phyloP scores from a whole-genome alignment of 768 basidiomycete species.

The Holtermanniella nyarrowii region DNA sequence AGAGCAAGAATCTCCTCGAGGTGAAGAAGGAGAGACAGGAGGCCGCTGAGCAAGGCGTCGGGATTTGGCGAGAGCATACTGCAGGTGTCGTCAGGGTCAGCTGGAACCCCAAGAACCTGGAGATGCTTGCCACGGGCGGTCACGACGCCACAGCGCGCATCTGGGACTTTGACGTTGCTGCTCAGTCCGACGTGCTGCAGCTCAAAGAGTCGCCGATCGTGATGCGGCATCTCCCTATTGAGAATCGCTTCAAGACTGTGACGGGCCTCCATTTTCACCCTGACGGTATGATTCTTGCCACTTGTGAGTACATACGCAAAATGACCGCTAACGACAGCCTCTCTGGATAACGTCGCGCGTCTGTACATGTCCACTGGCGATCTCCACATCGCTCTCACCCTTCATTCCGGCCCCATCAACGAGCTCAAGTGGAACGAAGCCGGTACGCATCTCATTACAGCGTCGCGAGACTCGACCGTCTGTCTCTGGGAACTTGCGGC shows the following conservation, averaged over 20 bases:
- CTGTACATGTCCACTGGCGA: conserved; percentile 35
- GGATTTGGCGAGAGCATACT: background rate
- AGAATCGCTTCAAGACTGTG: conserved; percentile 24
- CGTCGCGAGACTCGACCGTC: conserved; percentile 27
- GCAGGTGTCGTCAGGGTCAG: conserved; percentile 5
- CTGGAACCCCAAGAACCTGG: conserved; percentile 34
- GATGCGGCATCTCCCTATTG: conserved; percentile 26
- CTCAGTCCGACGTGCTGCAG: background rate
- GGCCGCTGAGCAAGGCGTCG: background rate
- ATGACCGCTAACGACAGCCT: conserved; percentile 11
- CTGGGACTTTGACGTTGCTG: conserved; percentile 30
- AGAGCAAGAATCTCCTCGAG: background rate
- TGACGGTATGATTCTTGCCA: conserved; percentile 32
- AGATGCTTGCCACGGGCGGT: conserved; percentile 26
- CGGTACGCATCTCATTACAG: conserved; percentile 20
- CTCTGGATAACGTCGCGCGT: conserved; percentile 30
- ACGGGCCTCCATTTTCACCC: conserved; percentile 35
- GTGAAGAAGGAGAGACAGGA: background rate
- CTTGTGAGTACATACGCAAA: conserved; percentile 21
- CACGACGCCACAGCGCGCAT: conserved; percentile 28
- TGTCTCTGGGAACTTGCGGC: conserved; percentile 9
- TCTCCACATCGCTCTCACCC: conserved; percentile 5
- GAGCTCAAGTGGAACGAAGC: conserved; percentile 31
- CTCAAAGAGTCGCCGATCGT: conserved; percentile 11
- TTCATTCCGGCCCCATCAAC: conserved; percentile 23